phyloP scores from a whole-genome alignment of 805 yeast genomes.

The Schizosaccharomyces japonicus region DNA sequence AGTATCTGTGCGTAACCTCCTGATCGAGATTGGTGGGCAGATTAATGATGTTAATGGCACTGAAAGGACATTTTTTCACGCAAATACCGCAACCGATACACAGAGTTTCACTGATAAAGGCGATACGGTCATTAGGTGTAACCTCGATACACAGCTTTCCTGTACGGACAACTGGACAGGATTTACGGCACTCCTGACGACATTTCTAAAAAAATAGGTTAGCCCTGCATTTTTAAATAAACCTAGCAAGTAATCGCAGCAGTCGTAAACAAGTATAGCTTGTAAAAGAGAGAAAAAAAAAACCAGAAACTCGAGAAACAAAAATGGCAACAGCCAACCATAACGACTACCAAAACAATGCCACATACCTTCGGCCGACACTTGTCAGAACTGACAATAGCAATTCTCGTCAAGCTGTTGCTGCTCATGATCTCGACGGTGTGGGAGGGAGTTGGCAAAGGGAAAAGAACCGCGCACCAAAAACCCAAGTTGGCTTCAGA shows the following conservation, averaged over 20 bases:
- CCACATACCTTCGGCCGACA: slow-evolving; percentile 58
- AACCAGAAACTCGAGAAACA: no score
- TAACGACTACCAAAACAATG: neutral
- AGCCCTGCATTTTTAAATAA: neutral
- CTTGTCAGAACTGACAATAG: slow-evolving; percentile 78
- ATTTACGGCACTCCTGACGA: slow-evolving; percentile 89
- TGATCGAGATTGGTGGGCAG: slow-evolving; percentile 82
- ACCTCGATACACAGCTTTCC: slow-evolving; percentile 97
- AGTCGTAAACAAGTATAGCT: neutral
- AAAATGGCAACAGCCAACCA: no score
- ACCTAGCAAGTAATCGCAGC: neutral
- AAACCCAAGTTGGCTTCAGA: neutral
- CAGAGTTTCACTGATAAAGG: slow-evolving; percentile 76
- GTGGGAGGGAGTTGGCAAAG: neutral
- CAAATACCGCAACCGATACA: slow-evolving; percentile 98
- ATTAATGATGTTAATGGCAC: slow-evolving; percentile 86
- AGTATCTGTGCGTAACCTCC: slow-evolving; percentile 88
- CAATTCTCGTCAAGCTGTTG: slow-evolving; percentile 39
- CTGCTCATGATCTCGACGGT: slow-evolving; percentile 1
- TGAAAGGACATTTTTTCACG: slow-evolving; percentile 94
- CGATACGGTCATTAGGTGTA: slow-evolving; percentile 67
- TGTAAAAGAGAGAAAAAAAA: neutral
- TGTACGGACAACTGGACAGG: slow-evolving; percentile 94
- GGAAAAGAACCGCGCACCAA: neutral
- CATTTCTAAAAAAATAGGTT: slow-evolving; percentile 30